A percentile compares a stretch with the other conserved stretches of the same genome.
These are phyloP conservation scores for Candida manassasensis DNA, from an alignment of 805 yeast genomes.

Conservation along the genomic window DNA sequence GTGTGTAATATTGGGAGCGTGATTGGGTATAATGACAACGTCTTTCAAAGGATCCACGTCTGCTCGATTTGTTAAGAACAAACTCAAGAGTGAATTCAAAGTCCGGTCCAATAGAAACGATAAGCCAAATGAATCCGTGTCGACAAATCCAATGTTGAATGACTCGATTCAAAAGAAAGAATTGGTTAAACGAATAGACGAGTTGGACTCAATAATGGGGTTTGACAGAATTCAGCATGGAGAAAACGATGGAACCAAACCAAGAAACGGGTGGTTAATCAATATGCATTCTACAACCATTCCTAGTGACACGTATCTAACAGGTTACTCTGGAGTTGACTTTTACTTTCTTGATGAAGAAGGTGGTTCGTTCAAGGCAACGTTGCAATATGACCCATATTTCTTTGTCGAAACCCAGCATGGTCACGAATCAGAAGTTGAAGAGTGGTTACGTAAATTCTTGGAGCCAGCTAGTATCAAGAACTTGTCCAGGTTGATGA, in stretches of 20 bases:
- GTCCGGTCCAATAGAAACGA: slow-evolving; percentile 9
- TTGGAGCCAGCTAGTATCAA: slow-evolving; percentile 61
- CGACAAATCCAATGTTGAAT: slow-evolving; percentile 32
- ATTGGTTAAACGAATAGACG: slow-evolving; percentile 56
- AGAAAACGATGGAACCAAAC: slow-evolving; percentile 44
- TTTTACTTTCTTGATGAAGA: slow-evolving; percentile 93
- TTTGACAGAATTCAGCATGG: slow-evolving; percentile 76
- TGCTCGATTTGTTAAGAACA: slow-evolving; percentile 49
- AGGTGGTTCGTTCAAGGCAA: slow-evolving; percentile 91
- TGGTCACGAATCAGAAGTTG: slow-evolving; percentile 68
- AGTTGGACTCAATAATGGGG: slow-evolving; percentile 80
- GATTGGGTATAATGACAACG: too few relatives aligned
- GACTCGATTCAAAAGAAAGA: slow-evolving; percentile 44
- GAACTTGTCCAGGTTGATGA: slow-evolving; percentile 47
- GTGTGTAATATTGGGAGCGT: too few relatives aligned
- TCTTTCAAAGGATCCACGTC: slow-evolving; percentile 45
- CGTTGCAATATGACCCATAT: slow-evolving; percentile 82
- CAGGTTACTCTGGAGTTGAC: slow-evolving; percentile 88
- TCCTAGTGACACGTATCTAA: slow-evolving; percentile 49
- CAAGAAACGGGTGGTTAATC: slow-evolving; percentile 80
- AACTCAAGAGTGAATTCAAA: slow-evolving; percentile 18
- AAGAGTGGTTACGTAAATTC: slow-evolving; percentile 69
- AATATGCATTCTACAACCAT: slow-evolving; percentile 89
- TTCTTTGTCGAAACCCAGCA: slow-evolving; percentile 66
- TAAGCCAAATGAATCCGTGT: slow-evolving; percentile 11